Evolutionary conservation across 495 filamentous ascomycete genomes (phyloP).

Genomic region (Penicillium waksmanii): DNA sequence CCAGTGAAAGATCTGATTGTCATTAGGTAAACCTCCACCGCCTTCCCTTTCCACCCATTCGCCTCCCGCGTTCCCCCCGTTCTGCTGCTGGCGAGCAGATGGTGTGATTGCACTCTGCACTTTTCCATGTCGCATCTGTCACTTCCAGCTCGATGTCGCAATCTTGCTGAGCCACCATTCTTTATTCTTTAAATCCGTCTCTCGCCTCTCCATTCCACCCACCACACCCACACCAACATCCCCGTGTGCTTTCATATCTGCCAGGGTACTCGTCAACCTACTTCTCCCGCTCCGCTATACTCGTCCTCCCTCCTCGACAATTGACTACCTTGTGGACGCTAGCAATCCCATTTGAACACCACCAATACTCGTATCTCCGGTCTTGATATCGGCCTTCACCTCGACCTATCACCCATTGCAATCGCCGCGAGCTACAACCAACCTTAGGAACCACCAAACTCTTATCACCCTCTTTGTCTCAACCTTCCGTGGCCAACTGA

Average conservation of each 20-base stretch:
- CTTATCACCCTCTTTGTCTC: neutral
- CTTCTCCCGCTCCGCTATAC: neutral
- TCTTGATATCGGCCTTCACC: neutral
- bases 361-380: neutral
- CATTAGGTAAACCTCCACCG: slow-evolving; percentile 1
- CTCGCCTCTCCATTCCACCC: neutral
- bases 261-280: slow-evolving; percentile 19
- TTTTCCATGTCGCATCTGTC: neutral
- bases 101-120: slow-evolving; percentile 1
- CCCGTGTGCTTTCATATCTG: neutral
- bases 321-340: slow-evolving; percentile 11
- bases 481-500: neutral
- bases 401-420: neutral
- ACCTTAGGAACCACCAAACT: neutral
- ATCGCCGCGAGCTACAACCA: neutral
- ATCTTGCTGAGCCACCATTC: neutral
- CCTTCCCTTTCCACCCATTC: slow-evolving; percentile 1
- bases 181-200: neutral
- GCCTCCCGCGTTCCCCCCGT: neutral
- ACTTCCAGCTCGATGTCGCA: neutral
- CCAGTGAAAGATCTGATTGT: slow-evolving; percentile 10
- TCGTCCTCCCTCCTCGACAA: neutral
- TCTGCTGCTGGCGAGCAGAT: neutral
- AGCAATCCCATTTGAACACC: neutral
- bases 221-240: no score